Percentiles rank a stretch among this genome's conserved stretches.
phyloP scores from a whole-genome alignment of 2,329 filamentous ascomycete genomes.

The Alternaria dauci region DNA sequence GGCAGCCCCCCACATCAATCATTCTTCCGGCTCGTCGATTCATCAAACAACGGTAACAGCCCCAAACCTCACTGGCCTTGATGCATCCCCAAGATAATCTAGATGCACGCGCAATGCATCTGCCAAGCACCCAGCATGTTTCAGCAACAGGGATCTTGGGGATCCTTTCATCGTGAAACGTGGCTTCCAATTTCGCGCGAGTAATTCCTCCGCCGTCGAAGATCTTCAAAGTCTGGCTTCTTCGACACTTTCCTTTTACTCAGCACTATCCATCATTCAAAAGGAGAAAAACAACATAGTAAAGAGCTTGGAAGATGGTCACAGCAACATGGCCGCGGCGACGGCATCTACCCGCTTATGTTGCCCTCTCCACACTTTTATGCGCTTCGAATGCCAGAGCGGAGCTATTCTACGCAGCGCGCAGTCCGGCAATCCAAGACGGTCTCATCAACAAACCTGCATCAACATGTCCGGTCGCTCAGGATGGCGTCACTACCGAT shows the following conservation, averaged over 20 bases:
- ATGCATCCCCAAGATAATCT: conserved; percentile 12
- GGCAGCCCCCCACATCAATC: conserved; percentile 14
- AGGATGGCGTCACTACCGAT: conserved; percentile 34
- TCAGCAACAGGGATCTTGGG: conserved; percentile 20
- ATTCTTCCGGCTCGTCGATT: conserved; percentile 19
- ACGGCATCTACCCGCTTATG: conserved; percentile 1
- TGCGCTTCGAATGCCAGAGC: conserved; percentile 16
- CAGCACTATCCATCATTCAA: neutral
- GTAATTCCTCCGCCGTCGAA: neutral
- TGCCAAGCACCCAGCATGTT: conserved; percentile 24
- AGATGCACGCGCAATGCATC: conserved; percentile 3
- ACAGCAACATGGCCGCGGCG: neutral
- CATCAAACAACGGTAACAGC: conserved; percentile 8
- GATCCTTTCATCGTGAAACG: conserved; percentile 27
- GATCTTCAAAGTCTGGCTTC: neutral
- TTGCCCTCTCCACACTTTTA: conserved; percentile 8
- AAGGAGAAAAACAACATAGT: neutral
- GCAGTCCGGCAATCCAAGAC: conserved; percentile 32
- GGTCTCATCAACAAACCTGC: conserved; percentile 24
- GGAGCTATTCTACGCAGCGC: conserved; percentile 28
- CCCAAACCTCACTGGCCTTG: neutral
- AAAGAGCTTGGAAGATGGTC: conserved; percentile 11
- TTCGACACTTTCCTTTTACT: neutral
- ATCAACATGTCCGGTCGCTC: conserved; percentile 31
- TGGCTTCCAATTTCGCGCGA: conserved; percentile 21